Percentiles rank a stretch among this genome's conserved stretches.
Evolutionary conservation across 441 rosid species (phyloP).

Genomic region (Geranium incanum): DNA sequence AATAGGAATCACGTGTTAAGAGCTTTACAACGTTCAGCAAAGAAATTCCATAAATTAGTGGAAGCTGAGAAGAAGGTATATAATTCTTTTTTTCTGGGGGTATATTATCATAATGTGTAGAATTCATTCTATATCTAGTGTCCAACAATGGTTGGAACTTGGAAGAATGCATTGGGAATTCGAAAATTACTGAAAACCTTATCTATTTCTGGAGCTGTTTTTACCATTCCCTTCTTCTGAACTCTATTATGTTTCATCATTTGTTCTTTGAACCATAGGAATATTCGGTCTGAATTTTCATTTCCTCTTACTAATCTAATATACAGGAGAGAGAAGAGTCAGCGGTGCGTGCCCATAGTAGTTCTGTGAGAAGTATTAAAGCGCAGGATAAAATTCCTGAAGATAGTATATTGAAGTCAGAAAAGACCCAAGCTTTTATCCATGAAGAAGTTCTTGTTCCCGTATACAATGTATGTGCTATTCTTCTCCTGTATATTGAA

Average conservation of each 20-base stretch:
- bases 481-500: slow-evolving; percentile 13
- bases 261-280: neutral
- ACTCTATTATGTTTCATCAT: neutral
- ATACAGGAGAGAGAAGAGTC: slow-evolving; percentile 79
- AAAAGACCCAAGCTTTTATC: slow-evolving; percentile 60
- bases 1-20: slow-evolving; percentile 89
- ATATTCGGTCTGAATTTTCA: neutral
- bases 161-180: neutral
- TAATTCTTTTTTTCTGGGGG: neutral
- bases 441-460: slow-evolving; percentile 81
- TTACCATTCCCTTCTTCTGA: slow-evolving; percentile 11
- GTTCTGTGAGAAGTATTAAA: slow-evolving; percentile 59
- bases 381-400: slow-evolving; percentile 37
- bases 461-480: slow-evolving; percentile 51
- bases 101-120: neutral
- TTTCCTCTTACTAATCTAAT: slow-evolving; percentile 15
- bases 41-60: slow-evolving; percentile 59
- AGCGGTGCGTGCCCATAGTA: slow-evolving; percentile 88
- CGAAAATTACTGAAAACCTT: neutral
- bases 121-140: neutral
- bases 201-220: neutral
- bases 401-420: slow-evolving; percentile 43
- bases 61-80: slow-evolving; percentile 87
- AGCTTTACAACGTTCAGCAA: slow-evolving; percentile 70
- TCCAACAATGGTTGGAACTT: neutral